These are phyloP conservation scores for Trichocladium uniseriatum DNA, from an alignment of 495 filamentous ascomycete species.

Conservation along the genomic window DNA sequence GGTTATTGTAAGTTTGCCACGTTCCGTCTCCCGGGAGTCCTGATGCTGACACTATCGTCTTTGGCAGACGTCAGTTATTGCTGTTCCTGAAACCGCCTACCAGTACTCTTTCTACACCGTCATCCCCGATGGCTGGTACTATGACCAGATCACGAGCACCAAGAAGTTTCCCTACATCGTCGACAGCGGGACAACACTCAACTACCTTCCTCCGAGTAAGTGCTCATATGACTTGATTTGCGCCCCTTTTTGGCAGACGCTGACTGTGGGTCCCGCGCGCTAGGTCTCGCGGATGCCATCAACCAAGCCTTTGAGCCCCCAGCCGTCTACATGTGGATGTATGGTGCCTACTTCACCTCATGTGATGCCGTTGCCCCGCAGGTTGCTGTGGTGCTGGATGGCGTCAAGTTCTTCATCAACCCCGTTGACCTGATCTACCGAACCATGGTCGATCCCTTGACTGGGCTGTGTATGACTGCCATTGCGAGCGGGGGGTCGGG, in stretches of 20 bases:
- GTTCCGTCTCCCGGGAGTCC: not conserved
- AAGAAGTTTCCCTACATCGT: conserved; percentile 38
- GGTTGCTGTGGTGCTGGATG: conserved; percentile 44
- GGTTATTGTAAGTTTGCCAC: conserved; percentile 27
- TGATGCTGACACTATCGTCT: not conserved
- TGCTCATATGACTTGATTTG: not conserved
- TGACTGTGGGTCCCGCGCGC: not conserved
- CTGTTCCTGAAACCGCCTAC: conserved; percentile 17
- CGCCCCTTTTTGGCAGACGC: not conserved
- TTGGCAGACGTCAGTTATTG: conserved; percentile 21
- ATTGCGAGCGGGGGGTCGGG: conserved; percentile 35
- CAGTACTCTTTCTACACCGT: conserved; percentile 36
- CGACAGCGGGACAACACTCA: conserved; percentile 40
- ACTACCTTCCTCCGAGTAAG: conserved; percentile 33
- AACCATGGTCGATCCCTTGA: conserved; percentile 30
- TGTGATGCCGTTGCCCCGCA: conserved; percentile 47
- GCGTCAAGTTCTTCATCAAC: conserved; percentile 44
- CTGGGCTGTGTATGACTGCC: conserved; percentile 40
- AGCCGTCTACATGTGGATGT: conserved; percentile 35
- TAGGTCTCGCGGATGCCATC: conserved; percentile 40
- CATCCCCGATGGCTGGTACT: conserved; percentile 33
- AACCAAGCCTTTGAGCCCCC: conserved; percentile 47
- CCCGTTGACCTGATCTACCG: conserved; percentile 45
- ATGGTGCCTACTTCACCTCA: conserved; percentile 43
- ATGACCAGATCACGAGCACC: conserved; percentile 21